Evolutionary conservation across 768 basidiomycete species (phyloP), one percentile per base, ranked within the genome.

Genomic region (Boletus barrowsii): DNA sequence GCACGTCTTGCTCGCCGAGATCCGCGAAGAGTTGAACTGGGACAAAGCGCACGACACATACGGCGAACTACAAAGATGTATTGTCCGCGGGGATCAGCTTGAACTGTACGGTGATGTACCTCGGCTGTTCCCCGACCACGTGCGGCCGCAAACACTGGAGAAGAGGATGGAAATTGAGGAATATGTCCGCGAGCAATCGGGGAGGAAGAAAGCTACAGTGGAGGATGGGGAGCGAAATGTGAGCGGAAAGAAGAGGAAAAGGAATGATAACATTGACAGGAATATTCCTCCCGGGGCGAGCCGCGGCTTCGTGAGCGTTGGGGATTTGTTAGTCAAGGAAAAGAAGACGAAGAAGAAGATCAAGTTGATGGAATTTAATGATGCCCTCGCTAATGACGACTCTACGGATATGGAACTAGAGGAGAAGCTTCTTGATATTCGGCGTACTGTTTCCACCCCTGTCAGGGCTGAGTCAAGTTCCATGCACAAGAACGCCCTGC

Each of bases 101-200:
- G 94, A 98, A 68, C 79, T 98, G 10, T 99, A 93, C 63, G 85
- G 79, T n/a, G 97, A 99, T 67, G 90, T 96, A 47, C 83, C 86
- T 54, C 88, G 93, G 0, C 75, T 99, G 11, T 74, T 98, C 4
- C 94, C 96, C 0, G 82, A 80, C 36, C 79, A 90, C 57, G 71
- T 87, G 58, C 85, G 87, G 42, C 94, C 94, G 0, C 76, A 83
- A 55, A 87, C 84, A 60, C 70, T 92, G 33, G 90, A 95, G 72
- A 87, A 86, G 72, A 76, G 73, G 20, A 93, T 97, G 84, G 87
- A 88, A 47, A 89, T 94, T 37, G 82, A 87, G 61, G 81, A 84
- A 58, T 86, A 89, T 60, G 76, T 81, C 32, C 83, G 84, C 37
- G 77, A 80, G 57, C 74, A 77, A 40, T 68, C 64, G 20, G 72